Base-by-base conservation (phyloP, 805 yeast genomes). In the Sugiyamaella boreocaroliniensis region DNA sequence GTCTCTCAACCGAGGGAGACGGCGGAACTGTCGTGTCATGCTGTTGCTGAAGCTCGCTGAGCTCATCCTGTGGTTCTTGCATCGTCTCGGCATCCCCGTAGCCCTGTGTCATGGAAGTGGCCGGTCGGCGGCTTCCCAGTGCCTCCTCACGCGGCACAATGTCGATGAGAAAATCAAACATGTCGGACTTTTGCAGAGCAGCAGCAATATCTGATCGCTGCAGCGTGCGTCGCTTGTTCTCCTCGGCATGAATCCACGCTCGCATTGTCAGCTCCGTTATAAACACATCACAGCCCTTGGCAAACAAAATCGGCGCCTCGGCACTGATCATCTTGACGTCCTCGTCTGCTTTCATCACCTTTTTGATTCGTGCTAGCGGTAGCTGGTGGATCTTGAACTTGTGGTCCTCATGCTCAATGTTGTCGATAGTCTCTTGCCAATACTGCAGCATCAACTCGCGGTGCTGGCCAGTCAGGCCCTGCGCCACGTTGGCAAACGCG, bases 231-330 rank as follows among this genome's bases (percentile, higher is more conserved):
- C 99, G 79, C 66, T 93, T 93, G 71, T 88, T 88, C 64, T 89
- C 97, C 68, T 93, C 98, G 2, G 98, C 97, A 63, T 90, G 97
- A 56, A 93, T 89, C 99, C 99, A 93, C 7, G 99, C 97, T 54
- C 99, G 77, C 97, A 93, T 90, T 12, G 99, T 90, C 51, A 93
- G 74, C 68, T 93, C 99, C 0, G 99, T 90, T 61, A 93, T 92
- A 70, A 93, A 93, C 37, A 93, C 83, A 67, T 93, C 99, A 70
- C 99, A 93, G 1, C 98, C 98, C 68, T 93, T 93, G 46, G 99
- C 98, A 72, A 93, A 93, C 55, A 93, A 71, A 34, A 93, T 89
- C 1, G 99, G 99, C 0, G 98, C 98, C 71, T 93, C 99, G 2
- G 99, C 98, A 58, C 93, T 82, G 53, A 93, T 93, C 99, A 93